phyloP scores from a whole-genome alignment of 441 rosid genomes.

The Populus hybrid region DNA sequence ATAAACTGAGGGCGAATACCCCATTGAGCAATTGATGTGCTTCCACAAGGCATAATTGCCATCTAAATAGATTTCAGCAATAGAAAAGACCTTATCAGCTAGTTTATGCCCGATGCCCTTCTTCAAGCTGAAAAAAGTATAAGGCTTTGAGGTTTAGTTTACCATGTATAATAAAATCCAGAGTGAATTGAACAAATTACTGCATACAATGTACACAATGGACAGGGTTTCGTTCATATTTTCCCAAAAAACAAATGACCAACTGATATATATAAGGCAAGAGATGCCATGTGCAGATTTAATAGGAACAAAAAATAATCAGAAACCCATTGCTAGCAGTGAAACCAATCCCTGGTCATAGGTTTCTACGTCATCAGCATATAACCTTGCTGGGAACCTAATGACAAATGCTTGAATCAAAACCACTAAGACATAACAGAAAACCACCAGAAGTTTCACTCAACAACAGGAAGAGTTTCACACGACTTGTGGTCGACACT shows the following conservation, averaged over 20 bases:
- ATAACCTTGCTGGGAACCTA: neutral
- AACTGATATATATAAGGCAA: neutral
- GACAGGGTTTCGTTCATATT: neutral
- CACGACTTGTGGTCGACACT: neutral
- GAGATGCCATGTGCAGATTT: neutral
- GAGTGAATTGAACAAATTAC: neutral
- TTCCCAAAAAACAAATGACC: neutral
- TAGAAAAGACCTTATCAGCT: conserved; percentile 2
- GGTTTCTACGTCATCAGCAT: neutral
- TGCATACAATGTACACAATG: neutral
- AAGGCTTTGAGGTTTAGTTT: neutral
- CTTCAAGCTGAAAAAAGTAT: conserved; percentile 16
- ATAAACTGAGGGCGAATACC: conserved; percentile 61
- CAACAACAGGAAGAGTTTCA: neutral
- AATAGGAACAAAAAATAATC: neutral
- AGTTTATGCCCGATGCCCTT: conserved; percentile 10
- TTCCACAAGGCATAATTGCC: conserved; percentile 79
- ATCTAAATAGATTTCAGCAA: conserved; percentile 38
- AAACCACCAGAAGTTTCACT: neutral
- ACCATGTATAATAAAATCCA: neutral
- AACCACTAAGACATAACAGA: neutral
- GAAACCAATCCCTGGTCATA: neutral
- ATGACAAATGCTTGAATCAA: no score
- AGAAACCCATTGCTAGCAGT: neutral
- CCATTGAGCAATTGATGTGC: conserved; percentile 79